phyloP scores from a whole-genome alignment of 495 filamentous ascomycete genomes.

The Pyrenopolyporus hunteri region DNA sequence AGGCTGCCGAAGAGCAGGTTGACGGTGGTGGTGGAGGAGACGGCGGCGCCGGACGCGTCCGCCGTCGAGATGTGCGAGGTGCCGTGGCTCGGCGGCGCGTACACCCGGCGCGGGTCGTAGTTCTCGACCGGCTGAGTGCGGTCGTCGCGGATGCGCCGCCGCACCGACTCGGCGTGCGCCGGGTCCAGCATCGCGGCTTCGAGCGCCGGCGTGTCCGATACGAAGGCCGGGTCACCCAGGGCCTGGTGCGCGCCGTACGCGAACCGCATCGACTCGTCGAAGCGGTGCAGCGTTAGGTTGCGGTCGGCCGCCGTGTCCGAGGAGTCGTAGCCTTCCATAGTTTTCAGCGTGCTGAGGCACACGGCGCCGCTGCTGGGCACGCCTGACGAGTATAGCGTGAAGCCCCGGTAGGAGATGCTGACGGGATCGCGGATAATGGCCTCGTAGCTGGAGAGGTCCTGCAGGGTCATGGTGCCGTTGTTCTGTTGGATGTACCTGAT shows the following conservation, averaged over 20 bases:
- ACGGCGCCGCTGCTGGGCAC: slow-evolving; percentile 79
- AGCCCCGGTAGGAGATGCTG: slow-evolving; percentile 73
- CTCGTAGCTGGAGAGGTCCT: slow-evolving; percentile 74
- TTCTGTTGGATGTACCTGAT: slow-evolving; percentile 65
- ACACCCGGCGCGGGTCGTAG: slow-evolving; percentile 66
- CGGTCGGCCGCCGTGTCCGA: slow-evolving; percentile 32
- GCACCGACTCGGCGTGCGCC: slow-evolving; percentile 61
- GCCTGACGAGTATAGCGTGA: slow-evolving; percentile 67
- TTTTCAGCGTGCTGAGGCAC: slow-evolving; percentile 75
- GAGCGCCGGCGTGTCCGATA: slow-evolving; percentile 59
- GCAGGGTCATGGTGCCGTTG: slow-evolving; percentile 83
- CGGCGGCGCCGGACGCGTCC: slow-evolving; percentile 70
- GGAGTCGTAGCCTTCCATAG: slow-evolving; percentile 71
- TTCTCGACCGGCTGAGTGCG: slow-evolving; percentile 68
- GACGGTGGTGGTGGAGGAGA: slow-evolving; percentile 79
- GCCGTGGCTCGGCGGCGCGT: slow-evolving; percentile 59
- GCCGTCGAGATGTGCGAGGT: slow-evolving; percentile 77
- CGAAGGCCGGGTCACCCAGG: slow-evolving; percentile 80
- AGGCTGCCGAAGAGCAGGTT: slow-evolving; percentile 83
- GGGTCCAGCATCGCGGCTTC: slow-evolving; percentile 65
- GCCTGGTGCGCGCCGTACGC: slow-evolving; percentile 74
- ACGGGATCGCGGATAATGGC: slow-evolving; percentile 65
- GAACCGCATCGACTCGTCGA: slow-evolving; percentile 87
- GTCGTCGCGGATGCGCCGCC: slow-evolving; percentile 71
- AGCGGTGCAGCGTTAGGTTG: slow-evolving; percentile 70